Evolutionary conservation across 768 basidiomycete species (phyloP), one percentile per base, ranked within the genome.

Genomic region (Coprinellus micaceus): DNA sequence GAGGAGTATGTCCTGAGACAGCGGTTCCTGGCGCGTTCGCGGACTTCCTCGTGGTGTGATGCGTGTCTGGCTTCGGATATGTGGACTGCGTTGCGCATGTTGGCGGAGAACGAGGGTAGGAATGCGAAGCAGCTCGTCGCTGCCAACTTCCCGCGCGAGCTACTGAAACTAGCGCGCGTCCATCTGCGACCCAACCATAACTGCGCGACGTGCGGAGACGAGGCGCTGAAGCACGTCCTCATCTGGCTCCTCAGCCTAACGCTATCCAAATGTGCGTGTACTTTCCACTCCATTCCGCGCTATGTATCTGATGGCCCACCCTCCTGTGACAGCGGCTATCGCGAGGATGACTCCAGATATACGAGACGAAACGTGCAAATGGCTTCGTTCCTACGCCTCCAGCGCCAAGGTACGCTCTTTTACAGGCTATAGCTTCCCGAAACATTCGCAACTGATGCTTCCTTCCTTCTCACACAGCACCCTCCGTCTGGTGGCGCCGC

Each of bases 31-130:
- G 75, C 74, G 39, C 79, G 82, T 56, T 77, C 80, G 51, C 71
- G 76, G 22, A 69, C 63, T 28, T 63, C 66, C 5, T 72, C 71
- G 58, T 56, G 78, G 45, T 67, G 72, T 2, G 40, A 51, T 3
- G 60, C 54, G 26, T 58, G 64, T 25, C 58, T 80, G 43, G 60
- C 65, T 1, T 71, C 73, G 36, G 84, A 85, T 64, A 63, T 87
- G 22, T 84, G 82, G 78, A 78, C 78, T 7, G 77, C 77, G 5
- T 74, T 83, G 56, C 73, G 83, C 58, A 84, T 87, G 80, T 63
- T 82, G n/a, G 63, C 84, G 29, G 86, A 88, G 64, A 80, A 78
- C 60, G 75, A 76, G 36, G 73, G 72, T 2, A 64, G 73, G 49
- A 85, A 83, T 60, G 75, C 75, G 54, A 63, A 58, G 22, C 78